A percentile compares a stretch with the other conserved stretches of the same genome.
Conservation (phyloP, 176 grass and related monocot genomes). For the Elaeis guineensis region DNA sequence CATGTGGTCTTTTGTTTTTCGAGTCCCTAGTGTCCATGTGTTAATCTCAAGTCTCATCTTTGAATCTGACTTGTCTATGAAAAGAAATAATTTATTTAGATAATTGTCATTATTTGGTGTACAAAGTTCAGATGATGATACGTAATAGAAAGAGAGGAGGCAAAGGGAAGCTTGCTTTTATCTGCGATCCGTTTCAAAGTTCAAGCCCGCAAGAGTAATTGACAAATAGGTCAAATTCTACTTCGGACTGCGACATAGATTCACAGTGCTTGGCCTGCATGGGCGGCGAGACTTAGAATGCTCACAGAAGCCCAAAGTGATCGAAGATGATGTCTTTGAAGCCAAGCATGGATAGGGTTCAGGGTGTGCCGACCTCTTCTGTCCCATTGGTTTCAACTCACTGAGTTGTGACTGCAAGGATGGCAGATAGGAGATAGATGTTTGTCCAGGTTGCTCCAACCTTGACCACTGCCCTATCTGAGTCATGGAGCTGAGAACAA, state of each 20-base stretch:
- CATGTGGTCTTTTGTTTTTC: too few species aligned
- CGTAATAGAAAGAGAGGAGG: too few species aligned
- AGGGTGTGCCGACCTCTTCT: too few species aligned
- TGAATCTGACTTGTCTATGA: too few species aligned
- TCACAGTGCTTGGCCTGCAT: background rate
- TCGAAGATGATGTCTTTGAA: background rate
- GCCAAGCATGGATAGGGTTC: background rate
- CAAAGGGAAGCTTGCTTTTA: too few species aligned
- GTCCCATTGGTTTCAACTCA: background rate
- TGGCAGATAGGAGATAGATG: background rate
- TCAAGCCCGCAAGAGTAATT: background rate
- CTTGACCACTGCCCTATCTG: background rate
- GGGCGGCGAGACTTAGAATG: background rate
- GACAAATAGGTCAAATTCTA: background rate
- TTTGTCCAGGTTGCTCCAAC: slow-evolving; percentile 2
- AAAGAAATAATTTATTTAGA: too few species aligned
- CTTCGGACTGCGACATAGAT: background rate
- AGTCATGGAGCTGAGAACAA: background rate
- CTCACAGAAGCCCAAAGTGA: background rate
- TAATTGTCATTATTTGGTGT: too few species aligned
- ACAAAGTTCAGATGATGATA: too few species aligned
- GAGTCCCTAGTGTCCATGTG: too few species aligned
- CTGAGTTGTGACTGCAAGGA: background rate
- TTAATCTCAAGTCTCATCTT: too few species aligned
- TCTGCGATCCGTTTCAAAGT: too few species aligned